Percentiles rank a stretch among this genome's conserved stretches.
phyloP scores from a whole-genome alignment of 768 basidiomycete genomes.

The Tricholoma saponaceum region DNA sequence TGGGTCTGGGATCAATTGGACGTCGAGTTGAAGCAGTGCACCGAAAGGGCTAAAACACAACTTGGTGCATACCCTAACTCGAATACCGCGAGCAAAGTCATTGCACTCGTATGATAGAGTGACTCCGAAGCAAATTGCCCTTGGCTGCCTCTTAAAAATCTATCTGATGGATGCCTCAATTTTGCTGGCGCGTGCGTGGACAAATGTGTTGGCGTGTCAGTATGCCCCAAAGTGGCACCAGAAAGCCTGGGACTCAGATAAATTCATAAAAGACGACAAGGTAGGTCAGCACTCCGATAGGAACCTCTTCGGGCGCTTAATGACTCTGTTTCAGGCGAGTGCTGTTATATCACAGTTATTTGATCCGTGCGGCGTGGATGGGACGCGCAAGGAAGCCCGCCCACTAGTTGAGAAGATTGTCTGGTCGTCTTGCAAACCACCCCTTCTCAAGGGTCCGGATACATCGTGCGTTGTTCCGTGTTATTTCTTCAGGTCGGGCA shows the following conservation, averaged over 20 bases:
- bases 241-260: slow-evolving; percentile 41
- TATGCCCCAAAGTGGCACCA: slow-evolving; percentile 21
- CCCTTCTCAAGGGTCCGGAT: slow-evolving; percentile 43
- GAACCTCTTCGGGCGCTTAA: neutral
- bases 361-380: slow-evolving; percentile 22
- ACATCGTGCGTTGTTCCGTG: slow-evolving; percentile 36
- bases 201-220: slow-evolving; percentile 37
- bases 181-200: slow-evolving; percentile 59
- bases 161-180: slow-evolving; percentile 44
- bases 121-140: slow-evolving; percentile 56
- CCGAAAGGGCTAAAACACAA: slow-evolving; percentile 33
- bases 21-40: slow-evolving; percentile 48
- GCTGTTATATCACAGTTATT: slow-evolving; percentile 37
- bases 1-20: slow-evolving; percentile 35
- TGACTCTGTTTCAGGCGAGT: slow-evolving; percentile 41
- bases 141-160: slow-evolving; percentile 27
- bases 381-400: slow-evolving; percentile 20
- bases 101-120: slow-evolving; percentile 57
- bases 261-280: slow-evolving; percentile 59
- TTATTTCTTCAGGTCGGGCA: too few species aligned
- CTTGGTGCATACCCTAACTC: slow-evolving; percentile 46
- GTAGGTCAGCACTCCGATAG: slow-evolving; percentile 24
- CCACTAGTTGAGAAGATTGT: slow-evolving; percentile 23
- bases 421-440: slow-evolving; percentile 48
- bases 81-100: slow-evolving; percentile 42